Evolutionary conservation across 441 rosid genomes (phyloP).

Genomic region (Geranium incanum): DNA sequence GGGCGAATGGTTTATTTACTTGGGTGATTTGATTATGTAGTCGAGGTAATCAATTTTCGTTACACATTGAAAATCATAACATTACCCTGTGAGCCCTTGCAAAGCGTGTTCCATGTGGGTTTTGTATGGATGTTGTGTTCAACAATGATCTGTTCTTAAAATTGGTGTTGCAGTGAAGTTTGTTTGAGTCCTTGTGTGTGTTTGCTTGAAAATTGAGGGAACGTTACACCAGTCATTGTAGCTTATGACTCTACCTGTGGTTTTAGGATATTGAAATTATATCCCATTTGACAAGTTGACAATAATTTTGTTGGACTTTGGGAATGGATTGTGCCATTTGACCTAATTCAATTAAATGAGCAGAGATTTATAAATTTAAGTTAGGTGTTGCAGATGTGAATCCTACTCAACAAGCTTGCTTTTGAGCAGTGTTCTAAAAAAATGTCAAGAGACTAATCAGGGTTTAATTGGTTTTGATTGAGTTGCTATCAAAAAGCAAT

Average conservation of each 20-base stretch:
- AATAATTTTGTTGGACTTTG: neutral
- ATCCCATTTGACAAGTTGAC: neutral
- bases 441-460: no score
- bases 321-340: neutral
- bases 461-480: no score
- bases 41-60: neutral
- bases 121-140: neutral
- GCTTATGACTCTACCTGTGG: no score
- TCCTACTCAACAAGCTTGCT: neutral
- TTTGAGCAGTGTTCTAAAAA: no score
- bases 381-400: neutral
- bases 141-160: neutral
- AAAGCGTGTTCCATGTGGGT: neutral
- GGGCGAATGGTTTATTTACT: slow-evolving; percentile 60
- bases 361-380: neutral
- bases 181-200: neutral
- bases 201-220: neutral
- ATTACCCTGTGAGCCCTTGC: neutral
- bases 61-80: neutral
- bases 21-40: slow-evolving; percentile 21
- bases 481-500: no score
- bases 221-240: neutral
- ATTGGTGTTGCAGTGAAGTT: neutral
- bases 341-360: neutral
- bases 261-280: no score